Conservation (phyloP, 495 filamentous ascomycete species). For the Neurospora discreta region DNA sequence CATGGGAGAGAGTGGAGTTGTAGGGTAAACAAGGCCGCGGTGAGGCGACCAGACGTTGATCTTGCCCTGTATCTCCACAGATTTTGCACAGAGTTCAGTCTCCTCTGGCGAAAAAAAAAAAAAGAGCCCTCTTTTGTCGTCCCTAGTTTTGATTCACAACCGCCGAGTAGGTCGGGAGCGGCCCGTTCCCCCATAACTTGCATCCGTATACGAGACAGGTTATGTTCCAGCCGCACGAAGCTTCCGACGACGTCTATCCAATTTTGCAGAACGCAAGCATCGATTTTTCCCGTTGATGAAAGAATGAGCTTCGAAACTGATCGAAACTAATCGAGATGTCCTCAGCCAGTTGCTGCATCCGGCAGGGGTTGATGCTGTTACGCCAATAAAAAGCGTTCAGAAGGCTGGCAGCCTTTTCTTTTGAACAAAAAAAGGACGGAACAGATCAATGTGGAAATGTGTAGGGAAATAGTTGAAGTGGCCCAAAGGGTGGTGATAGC, state of each 20-base stretch:
- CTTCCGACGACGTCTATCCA: too few relatives aligned
- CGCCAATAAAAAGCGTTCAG: neutral
- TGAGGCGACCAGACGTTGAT: constrained; percentile 7
- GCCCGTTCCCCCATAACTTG: neutral
- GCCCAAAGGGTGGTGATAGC: neutral
- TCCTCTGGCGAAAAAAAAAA: neutral
- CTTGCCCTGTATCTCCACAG: neutral
- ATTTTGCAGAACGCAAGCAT: too few relatives aligned
- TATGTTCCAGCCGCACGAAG: neutral
- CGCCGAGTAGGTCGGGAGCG: neutral
- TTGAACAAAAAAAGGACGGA: neutral
- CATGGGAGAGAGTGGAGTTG: neutral
- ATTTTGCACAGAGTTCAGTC: neutral
- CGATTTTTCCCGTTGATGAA: neutral
- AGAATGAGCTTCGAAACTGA: neutral
- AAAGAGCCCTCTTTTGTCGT: neutral
- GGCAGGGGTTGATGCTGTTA: neutral
- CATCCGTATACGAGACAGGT: neutral
- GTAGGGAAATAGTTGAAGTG: neutral
- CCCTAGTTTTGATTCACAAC: neutral
- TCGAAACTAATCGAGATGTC: neutral
- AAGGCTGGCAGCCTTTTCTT: neutral
- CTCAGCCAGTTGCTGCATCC: neutral
- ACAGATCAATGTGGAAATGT: neutral
- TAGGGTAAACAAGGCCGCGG: constrained; percentile 12